A percentile compares a stretch with the other conserved stretches of the same genome.
These are phyloP conservation scores for Fraxinus anomala DNA, from an alignment of 257 asterid genomes.

Conservation along the genomic window DNA sequence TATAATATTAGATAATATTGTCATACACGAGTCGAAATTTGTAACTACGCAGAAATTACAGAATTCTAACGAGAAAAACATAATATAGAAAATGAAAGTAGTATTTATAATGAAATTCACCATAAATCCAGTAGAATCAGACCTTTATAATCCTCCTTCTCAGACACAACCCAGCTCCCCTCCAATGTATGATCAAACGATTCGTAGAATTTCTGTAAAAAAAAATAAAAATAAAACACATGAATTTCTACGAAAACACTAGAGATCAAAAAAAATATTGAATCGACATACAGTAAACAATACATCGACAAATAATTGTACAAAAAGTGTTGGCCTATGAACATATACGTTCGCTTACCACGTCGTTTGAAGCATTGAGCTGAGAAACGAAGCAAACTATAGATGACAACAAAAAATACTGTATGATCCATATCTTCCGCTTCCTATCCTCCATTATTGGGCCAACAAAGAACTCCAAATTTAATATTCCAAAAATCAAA, in stretches of 20 bases:
- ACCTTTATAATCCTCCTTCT: slow-evolving; percentile 79
- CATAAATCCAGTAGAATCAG: slow-evolving; percentile 26
- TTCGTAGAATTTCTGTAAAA: slow-evolving; percentile 69
- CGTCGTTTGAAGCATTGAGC: slow-evolving; percentile 69
- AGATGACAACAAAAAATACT: slow-evolving; percentile 45
- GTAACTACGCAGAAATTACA: background rate
- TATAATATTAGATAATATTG: background rate
- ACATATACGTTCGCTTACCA: slow-evolving; percentile 38
- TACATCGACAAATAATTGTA: background rate
- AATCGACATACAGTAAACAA: background rate
- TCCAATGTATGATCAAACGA: slow-evolving; percentile 80
- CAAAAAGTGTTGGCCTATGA: background rate
- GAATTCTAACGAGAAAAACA: background rate
- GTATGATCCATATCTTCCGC: slow-evolving; percentile 52
- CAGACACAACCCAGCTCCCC: slow-evolving; percentile 78
- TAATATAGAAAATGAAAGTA: background rate
- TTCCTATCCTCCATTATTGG: slow-evolving; percentile 47
- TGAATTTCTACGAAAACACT: background rate
- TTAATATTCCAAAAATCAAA: too few relatives aligned
- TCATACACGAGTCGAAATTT: background rate
- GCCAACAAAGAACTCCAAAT: background rate
- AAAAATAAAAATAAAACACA: slow-evolving; percentile 20
- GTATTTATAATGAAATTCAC: background rate
- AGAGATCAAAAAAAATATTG: slow-evolving; percentile 13
- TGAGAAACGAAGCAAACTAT: slow-evolving; percentile 61